Percentiles rank a stretch among this genome's conserved stretches.
Evolutionary conservation across 2,329 filamentous ascomycete genomes (phyloP).

Genomic region (Trichoderma aggressivum): DNA sequence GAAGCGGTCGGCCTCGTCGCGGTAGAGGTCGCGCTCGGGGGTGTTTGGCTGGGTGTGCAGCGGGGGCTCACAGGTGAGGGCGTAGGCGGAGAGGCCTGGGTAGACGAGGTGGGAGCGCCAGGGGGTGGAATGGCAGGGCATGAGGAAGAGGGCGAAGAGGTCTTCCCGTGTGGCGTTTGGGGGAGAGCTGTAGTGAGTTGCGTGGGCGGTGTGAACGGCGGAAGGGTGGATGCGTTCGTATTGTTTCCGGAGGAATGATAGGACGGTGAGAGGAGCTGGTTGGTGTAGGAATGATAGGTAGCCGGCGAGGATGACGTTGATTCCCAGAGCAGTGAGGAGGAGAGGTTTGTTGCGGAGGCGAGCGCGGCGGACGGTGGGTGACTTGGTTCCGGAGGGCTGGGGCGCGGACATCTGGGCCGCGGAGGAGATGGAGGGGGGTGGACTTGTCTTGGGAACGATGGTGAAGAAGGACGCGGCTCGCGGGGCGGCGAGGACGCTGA

Average conservation of each 20-base stretch:
- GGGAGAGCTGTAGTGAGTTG: slow-evolving; percentile 24
- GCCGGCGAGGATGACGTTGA: slow-evolving; percentile 68
- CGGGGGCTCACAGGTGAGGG: slow-evolving; percentile 86
- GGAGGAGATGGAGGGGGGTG: slow-evolving; percentile 21
- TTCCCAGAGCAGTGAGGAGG: slow-evolving; percentile 55
- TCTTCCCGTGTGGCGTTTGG: slow-evolving; percentile 35
- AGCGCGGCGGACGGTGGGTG: slow-evolving; percentile 26
- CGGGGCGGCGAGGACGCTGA: slow-evolving; percentile 75
- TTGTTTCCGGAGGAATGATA: slow-evolving; percentile 70
- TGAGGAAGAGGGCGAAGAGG: slow-evolving; percentile 75
- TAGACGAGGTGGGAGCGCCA: slow-evolving; percentile 88
- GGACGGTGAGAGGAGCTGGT: slow-evolving; percentile 70
- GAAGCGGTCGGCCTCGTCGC: slow-evolving; percentile 89
- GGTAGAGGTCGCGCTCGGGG: slow-evolving; percentile 62
- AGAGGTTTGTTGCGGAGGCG: slow-evolving; percentile 51
- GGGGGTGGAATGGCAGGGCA: slow-evolving; percentile 93
- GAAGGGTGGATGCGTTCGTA: slow-evolving; percentile 58
- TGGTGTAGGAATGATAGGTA: slow-evolving; percentile 79
- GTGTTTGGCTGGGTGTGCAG: slow-evolving; percentile 60
- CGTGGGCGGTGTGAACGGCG: slow-evolving; percentile 24
- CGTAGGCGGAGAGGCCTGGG: slow-evolving; percentile 72
- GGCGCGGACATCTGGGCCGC: neutral
- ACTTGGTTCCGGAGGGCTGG: neutral
- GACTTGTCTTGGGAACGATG: slow-evolving; percentile 27
- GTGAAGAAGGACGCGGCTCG: slow-evolving; percentile 64